Evolutionary conservation across 495 filamentous ascomycete species (phyloP).

Genomic region (Penicillium goetzii): DNA sequence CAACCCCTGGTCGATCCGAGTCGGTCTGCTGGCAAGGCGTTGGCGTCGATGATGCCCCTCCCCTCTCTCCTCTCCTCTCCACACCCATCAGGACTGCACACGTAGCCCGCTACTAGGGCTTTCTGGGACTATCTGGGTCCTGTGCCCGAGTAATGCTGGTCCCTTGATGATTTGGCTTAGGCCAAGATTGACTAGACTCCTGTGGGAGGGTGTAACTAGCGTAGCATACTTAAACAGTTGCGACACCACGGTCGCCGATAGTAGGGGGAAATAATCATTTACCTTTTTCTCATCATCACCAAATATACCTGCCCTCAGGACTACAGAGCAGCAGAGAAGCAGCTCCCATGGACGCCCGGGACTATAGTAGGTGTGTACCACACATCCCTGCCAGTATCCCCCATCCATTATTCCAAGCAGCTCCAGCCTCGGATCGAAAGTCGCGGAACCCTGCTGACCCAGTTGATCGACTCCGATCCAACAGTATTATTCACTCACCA

Average conservation of each 20-base stretch:
- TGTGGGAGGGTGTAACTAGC: not conserved
- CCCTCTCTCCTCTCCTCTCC: constrained; percentile 2
- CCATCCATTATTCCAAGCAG: not conserved
- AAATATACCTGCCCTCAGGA: not conserved
- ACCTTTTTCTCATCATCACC: not conserved
- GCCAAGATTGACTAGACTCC: not conserved
- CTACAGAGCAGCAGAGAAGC: not conserved
- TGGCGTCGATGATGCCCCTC: constrained; percentile 29
- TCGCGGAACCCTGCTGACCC: constrained; percentile 7
- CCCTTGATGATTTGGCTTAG: constrained; percentile 16
- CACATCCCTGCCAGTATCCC: not conserved
- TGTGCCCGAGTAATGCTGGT: constrained; percentile 13
- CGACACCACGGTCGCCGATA: not conserved
- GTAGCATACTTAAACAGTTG: not conserved
- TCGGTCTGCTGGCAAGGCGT: constrained; percentile 25
- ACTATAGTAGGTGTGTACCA: constrained; percentile 42
- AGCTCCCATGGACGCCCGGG: constrained; percentile 38
- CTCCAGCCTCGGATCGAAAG: not conserved
- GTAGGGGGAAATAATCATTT: not conserved
- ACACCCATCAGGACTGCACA: constrained; percentile 41
- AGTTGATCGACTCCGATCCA: not conserved
- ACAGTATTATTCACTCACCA: constrained; percentile 48
- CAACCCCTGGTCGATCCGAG: constrained; percentile 11
- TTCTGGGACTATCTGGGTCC: constrained; percentile 29
- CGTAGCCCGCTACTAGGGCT: constrained; percentile 34